These are phyloP conservation scores for Diversispora epigaea DNA, from an alignment of 192 early-diverging fungal genomes.

Conservation along the genomic window DNA sequence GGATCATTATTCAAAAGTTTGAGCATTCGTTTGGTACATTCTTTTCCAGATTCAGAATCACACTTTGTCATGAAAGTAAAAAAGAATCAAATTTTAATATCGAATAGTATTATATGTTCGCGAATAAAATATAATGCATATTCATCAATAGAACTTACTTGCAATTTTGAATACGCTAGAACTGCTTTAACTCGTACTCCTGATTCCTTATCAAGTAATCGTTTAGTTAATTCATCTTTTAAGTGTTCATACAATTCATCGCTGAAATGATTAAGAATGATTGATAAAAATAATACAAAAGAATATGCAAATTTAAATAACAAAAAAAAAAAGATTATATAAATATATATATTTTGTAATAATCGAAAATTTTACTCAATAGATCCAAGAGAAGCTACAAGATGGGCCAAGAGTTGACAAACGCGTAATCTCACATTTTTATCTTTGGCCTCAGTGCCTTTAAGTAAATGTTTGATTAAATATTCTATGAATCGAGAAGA, in stretches of 20 bases:
- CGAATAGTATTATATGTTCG: background rate
- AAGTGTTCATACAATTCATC: constrained; percentile 75
- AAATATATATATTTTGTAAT: background rate
- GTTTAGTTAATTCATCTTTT: constrained; percentile 63
- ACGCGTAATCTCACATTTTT: constrained; percentile 72
- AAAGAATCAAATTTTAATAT: background rate
- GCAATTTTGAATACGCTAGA: constrained; percentile 73
- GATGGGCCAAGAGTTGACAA: constrained; percentile 74
- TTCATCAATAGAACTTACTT: constrained; percentile 48
- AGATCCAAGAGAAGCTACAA: constrained; percentile 70
- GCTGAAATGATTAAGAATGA: constrained; percentile 37
- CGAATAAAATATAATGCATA: background rate
- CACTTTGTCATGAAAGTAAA: background rate
- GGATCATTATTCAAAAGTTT: constrained; percentile 71
- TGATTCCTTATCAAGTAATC: constrained; percentile 79
- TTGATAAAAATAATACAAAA: background rate
- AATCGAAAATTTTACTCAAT: constrained; percentile 59
- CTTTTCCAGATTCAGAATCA: constrained; percentile 45
- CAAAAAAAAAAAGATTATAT: too few relatives aligned
- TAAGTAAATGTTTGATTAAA: constrained; percentile 67
- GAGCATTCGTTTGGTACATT: constrained; percentile 63
- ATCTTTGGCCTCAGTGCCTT: constrained; percentile 79
- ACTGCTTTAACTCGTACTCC: constrained; percentile 77
- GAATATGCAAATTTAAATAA: background rate
- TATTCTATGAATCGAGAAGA: constrained; percentile 70